Evolutionary conservation across 2,329 filamentous ascomycete genomes (phyloP).

Genomic region (Cercospora sp.): DNA sequence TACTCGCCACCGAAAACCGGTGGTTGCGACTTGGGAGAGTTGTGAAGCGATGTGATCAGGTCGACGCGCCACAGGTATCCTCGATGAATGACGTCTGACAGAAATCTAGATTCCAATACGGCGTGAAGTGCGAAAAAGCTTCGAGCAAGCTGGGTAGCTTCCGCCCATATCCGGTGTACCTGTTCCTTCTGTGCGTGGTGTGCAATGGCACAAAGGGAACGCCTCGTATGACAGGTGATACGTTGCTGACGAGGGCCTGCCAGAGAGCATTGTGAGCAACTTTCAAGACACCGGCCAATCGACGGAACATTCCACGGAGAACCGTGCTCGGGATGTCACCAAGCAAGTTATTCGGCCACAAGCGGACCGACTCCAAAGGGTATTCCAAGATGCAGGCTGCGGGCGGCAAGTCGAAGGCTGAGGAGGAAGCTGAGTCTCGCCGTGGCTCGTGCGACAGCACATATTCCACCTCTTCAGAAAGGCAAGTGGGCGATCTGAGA

Average conservation of each 20-base stretch:
- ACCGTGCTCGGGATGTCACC: not conserved
- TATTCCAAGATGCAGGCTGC: conserved; percentile 1
- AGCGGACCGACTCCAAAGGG: not conserved
- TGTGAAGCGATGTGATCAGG: not conserved
- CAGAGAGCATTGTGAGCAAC: not conserved
- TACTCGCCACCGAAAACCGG: not conserved
- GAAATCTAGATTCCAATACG: not conserved
- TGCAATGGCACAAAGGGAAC: not conserved
- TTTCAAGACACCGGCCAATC: not conserved
- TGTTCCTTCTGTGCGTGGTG: not conserved
- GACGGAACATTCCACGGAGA: not conserved
- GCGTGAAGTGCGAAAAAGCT: conserved; percentile 3
- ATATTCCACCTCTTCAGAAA: not conserved
- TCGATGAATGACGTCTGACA: not conserved
- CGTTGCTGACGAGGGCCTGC: not conserved
- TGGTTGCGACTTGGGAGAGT: not conserved
- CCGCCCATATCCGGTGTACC: conserved; percentile 1
- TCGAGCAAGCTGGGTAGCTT: not conserved
- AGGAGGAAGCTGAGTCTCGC: not conserved
- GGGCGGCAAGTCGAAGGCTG: not conserved
- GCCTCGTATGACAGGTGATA: conserved; percentile 1
- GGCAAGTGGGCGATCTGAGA: not conserved
- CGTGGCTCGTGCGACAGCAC: conserved; percentile 1
- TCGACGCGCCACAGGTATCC: not conserved
- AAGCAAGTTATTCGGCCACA: conserved; percentile 2